Base-by-base conservation (phyloP, 371 early-diverging fungal species). In the Actinomucor elegans region DNA sequence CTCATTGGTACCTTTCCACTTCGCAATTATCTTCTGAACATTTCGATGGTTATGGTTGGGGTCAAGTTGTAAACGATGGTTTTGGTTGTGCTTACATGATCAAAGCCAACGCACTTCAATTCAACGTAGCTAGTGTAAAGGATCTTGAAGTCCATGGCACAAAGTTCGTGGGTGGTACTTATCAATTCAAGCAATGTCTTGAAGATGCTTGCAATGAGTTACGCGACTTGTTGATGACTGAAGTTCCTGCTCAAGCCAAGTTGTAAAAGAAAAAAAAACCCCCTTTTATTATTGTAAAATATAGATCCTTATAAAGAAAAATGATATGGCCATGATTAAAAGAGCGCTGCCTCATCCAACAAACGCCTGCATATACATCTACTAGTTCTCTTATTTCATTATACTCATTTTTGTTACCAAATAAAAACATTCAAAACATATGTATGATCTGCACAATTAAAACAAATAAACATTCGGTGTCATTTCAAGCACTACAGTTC, bases 81-180 rank as follows among this genome's bases (percentile, higher is more conserved):
- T 97, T 89, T 66, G 96, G 95, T 41, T 69, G 90, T 61, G 96
- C 97, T 17, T 98, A 98, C 79, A 94, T 93, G 88, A 85, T 97
- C 74, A 93, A 92, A 74, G 79, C 85, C 48, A 77, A 88, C 55
- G 71, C 85, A 44, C 64, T 97, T 37, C 85, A 92, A 57, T 90
- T 97, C 76, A 96, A 94, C 67, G 81, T 96, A 28, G 89, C 91
- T 2, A 83, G 87, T 42, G 73, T 79, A 20, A 69, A 75, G 42
- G 68, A 73, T 42, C 59, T 84, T 20, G 78, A 76, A 15, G 80
- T 78, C 2, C 67, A 68, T 35, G 75, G 75, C 17, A 68, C 53
- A 15, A 56, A 66, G 35, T 70, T 66, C 34, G 38, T 67, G 11
- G 68, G 68, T 14, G 78, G 69, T 24, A 73, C 82, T 17, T 64